A percentile compares a stretch with the other conserved stretches of the same genome.
Conservation (phyloP, 768 basidiomycete species). For the Boletus reticuloceps region DNA sequence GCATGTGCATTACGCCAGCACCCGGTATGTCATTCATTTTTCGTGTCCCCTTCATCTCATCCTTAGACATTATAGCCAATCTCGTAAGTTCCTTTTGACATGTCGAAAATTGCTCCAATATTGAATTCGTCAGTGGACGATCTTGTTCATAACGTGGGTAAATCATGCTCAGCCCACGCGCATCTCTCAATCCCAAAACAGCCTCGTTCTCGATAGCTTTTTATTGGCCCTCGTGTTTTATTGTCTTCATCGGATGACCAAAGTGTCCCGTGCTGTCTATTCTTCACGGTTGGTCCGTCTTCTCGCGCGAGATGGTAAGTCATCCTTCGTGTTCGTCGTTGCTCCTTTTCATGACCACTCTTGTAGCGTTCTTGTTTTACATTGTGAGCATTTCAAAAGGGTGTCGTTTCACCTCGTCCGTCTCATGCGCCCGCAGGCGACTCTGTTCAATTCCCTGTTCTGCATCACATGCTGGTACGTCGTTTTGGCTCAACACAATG, state of each 20-base stretch:
- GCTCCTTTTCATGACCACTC: background rate
- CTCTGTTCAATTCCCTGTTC: slow-evolving; percentile 3
- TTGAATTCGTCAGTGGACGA: slow-evolving; percentile 12
- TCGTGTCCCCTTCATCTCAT: background rate
- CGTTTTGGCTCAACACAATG: background rate
- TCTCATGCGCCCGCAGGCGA: slow-evolving; percentile 2
- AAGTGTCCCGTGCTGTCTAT: background rate
- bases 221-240: slow-evolving; percentile 1
- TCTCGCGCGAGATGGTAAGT: slow-evolving; percentile 26
- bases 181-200: background rate
- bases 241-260: slow-evolving; percentile 1
- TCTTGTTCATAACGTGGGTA: slow-evolving; percentile 14
- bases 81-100: slow-evolving; percentile 4
- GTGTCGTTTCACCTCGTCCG: background rate
- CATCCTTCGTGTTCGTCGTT: background rate
- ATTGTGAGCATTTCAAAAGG: background rate
- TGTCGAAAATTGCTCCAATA: background rate
- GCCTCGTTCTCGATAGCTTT: slow-evolving; percentile 16
- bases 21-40: slow-evolving; percentile 9
- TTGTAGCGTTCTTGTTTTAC: slow-evolving; percentile 17
- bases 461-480: slow-evolving; percentile 17
- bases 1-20: slow-evolving; percentile 8
- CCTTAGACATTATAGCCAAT: background rate
- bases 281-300: slow-evolving; percentile 6
- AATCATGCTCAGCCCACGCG: background rate